phyloP scores from a whole-genome alignment of 1,284 basidiomycete species.

The Tilletiopsis washingtonensis region DNA sequence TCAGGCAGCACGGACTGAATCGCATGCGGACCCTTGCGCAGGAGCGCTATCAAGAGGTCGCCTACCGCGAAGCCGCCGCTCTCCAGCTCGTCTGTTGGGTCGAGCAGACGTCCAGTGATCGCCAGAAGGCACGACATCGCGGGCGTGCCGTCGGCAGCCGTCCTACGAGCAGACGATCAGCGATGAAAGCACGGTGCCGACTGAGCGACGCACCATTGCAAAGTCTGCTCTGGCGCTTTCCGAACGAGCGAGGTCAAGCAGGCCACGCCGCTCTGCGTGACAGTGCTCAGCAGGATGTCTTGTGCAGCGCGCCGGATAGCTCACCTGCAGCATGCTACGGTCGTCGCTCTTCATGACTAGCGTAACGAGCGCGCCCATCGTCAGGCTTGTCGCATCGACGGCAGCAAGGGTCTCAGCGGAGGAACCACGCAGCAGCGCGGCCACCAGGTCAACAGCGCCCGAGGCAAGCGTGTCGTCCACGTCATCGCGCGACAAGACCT shows the following conservation, averaged over 20 bases:
- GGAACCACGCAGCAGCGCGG: constrained; percentile 61
- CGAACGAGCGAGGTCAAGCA: constrained; percentile 76
- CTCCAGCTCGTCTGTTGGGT: constrained; percentile 26
- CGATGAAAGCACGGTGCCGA: no score
- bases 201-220: no score
- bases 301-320: background rate
- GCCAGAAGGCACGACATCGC: constrained; percentile 28
- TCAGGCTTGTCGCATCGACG: constrained; percentile 49
- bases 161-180: background rate
- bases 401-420: constrained; percentile 70
- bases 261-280: constrained; percentile 65
- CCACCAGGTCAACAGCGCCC: constrained; percentile 59
- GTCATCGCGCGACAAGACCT: no score
- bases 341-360: constrained; percentile 22
- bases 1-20: constrained; percentile 75
- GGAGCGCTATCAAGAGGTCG: constrained; percentile 83
- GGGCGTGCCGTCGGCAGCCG: background rate
- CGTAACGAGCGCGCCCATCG: constrained; percentile 18
- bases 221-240: constrained; percentile 76
- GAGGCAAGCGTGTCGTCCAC: background rate
- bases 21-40: constrained; percentile 68
- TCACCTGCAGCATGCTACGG: constrained; percentile 17
- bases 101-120: constrained; percentile 30
- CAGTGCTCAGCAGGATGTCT: background rate
- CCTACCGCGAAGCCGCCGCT: constrained; percentile 85